Evolutionary conservation across 2,329 filamentous ascomycete species (phyloP).

Genomic region (Trichoderma sp.): DNA sequence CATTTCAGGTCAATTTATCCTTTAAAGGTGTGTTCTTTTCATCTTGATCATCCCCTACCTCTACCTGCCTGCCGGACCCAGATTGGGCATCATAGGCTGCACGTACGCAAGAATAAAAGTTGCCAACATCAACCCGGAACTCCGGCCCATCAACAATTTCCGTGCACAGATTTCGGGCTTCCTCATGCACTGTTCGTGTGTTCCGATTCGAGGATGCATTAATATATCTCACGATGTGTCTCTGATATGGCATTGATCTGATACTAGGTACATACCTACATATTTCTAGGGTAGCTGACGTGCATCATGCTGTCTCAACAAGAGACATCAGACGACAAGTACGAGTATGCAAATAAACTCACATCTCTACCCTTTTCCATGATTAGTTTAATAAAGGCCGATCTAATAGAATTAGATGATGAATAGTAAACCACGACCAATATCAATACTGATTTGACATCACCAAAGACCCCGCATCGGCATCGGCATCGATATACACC

Average conservation of each 20-base stretch:
- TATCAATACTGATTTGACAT: not conserved
- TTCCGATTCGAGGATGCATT: too few relatives aligned
- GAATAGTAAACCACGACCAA: not conserved
- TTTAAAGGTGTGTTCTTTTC: not conserved
- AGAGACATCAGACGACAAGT: not conserved
- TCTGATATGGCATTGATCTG: not conserved
- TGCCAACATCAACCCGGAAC: too few relatives aligned
- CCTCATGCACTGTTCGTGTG: too few relatives aligned
- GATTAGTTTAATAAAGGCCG: too few relatives aligned
- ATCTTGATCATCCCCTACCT: not conserved
- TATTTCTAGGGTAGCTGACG: not conserved
- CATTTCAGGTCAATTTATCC: not conserved
- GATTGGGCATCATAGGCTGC: too few relatives aligned
- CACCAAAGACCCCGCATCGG: not conserved
- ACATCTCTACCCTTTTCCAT: too few relatives aligned
- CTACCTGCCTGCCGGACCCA: too few relatives aligned
- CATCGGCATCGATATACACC: not conserved
- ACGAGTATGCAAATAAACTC: too few relatives aligned
- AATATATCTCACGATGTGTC: too few relatives aligned
- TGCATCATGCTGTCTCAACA: not conserved
- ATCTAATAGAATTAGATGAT: not conserved
- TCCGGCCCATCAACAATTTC: too few relatives aligned
- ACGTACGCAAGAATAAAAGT: too few relatives aligned
- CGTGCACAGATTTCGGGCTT: too few relatives aligned
- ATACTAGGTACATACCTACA: not conserved